Conservation (phyloP, 2,329 filamentous ascomycete genomes). For the Pseudogymnoascus sp. region DNA sequence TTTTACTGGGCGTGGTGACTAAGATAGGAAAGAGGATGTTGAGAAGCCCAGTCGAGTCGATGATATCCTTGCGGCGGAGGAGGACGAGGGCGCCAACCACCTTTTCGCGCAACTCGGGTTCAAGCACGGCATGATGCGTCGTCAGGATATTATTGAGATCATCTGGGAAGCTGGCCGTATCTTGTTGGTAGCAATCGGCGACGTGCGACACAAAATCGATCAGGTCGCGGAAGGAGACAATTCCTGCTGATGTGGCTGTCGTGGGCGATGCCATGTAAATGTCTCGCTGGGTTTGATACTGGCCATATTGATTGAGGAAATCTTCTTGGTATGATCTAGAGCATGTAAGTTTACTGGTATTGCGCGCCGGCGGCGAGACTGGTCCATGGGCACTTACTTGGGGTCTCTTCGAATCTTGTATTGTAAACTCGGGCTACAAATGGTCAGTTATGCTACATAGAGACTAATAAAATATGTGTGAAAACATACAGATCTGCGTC, state of each 20-base stretch:
- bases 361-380: neutral
- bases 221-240: conserved; percentile 79
- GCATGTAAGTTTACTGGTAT: conserved; percentile 7
- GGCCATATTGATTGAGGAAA: conserved; percentile 77
- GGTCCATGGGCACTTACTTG: conserved; percentile 40
- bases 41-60: conserved; percentile 74
- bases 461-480: conserved; percentile 13
- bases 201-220: conserved; percentile 92
- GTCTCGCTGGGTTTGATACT: conserved; percentile 85
- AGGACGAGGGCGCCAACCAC: conserved; percentile 84
- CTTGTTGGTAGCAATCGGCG: conserved; percentile 81
- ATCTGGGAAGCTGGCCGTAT: conserved; percentile 67
- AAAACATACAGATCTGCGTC: conserved; percentile 67
- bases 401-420: conserved; percentile 88
- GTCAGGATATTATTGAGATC: conserved; percentile 75
- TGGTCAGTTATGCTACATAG: conserved; percentile 22
- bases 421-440: conserved; percentile 65
- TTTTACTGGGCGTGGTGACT: conserved; percentile 85
- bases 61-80: conserved; percentile 80
- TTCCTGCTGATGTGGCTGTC: conserved; percentile 65
- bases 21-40: conserved; percentile 93
- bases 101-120: conserved; percentile 84
- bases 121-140: conserved; percentile 72
- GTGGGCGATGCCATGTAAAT: conserved; percentile 82
- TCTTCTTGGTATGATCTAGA: conserved; percentile 78